Evolutionary conservation across 2,329 filamentous ascomycete genomes (phyloP), one percentile per base, ranked within the genome.

Genomic region (Rutstroemia sp.): DNA sequence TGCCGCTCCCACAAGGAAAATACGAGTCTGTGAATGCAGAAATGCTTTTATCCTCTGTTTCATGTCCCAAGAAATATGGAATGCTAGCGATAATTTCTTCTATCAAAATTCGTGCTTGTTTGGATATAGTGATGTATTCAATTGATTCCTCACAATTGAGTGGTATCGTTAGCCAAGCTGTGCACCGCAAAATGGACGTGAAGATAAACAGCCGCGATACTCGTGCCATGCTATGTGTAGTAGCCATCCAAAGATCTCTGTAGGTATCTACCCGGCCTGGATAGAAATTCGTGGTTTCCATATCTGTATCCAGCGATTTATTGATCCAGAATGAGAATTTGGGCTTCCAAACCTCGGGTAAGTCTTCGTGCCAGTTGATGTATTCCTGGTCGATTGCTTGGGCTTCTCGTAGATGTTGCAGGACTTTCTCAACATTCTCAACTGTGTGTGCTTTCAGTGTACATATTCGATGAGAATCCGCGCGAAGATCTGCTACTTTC

Each of bases 221-320:
- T n/a, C 81, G 74, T 59, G 75, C 72, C 70, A 80, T 71, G 65
- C 83, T 84, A 73, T 77, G 80, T 14, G 81, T 73, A 60, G 75
- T 78, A 17, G 76, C 77, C 50, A 82, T 78, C 75, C 77, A 83
- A 47, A 83, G 71, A 65, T 84, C 80, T 30, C 73, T 71, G 64
- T 84, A 84, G 1, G 78, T 71, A 64, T 84, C 81, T 23, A 84
- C 75, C 14, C 78, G 74, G 2, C 82, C 82, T 1, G 82, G 81
- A 62, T 78, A 14, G 14, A 23, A 48, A n/a, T 38, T 5, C 10
- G 52, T 25, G 10, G 1, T 21, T 7, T 21, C 34, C 0, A 30
- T 5, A 5, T 42, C 23, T 30, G 30, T n/a, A 3, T 49, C 34
- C 14, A 14, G 14, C 10, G 38, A 21, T 16, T 16, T 25, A 16